Conservation (phyloP, 495 filamentous ascomycete genomes). For the Podospora conica region DNA sequence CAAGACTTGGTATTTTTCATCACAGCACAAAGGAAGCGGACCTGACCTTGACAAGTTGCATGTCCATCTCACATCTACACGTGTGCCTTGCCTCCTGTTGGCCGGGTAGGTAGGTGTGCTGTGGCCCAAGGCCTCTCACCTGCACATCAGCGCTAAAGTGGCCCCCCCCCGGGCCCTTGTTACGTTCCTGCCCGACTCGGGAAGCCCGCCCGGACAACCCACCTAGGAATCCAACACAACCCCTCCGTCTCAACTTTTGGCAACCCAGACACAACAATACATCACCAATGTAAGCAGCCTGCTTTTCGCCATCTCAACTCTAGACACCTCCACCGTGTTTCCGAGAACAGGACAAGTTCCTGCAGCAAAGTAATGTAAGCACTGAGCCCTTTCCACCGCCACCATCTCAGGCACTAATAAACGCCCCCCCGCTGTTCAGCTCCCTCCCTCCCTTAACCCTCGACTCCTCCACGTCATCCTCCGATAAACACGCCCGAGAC, state of each 20-base stretch:
- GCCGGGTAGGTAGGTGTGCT: too few relatives aligned
- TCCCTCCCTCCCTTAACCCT: neutral
- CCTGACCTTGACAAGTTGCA: too few relatives aligned
- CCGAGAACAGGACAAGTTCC: neutral
- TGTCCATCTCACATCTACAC: too few relatives aligned
- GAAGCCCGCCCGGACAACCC: neutral
- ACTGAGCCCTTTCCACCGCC: neutral
- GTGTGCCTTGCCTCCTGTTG: too few relatives aligned
- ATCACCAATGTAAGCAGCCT: neutral
- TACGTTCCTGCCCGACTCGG: neutral
- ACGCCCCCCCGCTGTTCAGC: neutral
- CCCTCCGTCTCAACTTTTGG: neutral
- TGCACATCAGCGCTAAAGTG: neutral
- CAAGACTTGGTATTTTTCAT: too few relatives aligned
- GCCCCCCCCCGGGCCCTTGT: neutral
- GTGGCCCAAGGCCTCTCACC: neutral
- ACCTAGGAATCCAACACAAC: neutral
- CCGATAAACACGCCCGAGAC: neutral
- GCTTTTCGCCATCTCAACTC: neutral
- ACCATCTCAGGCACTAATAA: neutral
- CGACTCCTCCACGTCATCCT: neutral
- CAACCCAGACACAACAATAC: neutral
- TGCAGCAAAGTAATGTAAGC: neutral
- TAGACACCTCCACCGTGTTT: neutral
- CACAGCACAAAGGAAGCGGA: too few relatives aligned